Evolutionary conservation across 139 green algal species (phyloP).

Genomic region (Asterochloris erici): DNA sequence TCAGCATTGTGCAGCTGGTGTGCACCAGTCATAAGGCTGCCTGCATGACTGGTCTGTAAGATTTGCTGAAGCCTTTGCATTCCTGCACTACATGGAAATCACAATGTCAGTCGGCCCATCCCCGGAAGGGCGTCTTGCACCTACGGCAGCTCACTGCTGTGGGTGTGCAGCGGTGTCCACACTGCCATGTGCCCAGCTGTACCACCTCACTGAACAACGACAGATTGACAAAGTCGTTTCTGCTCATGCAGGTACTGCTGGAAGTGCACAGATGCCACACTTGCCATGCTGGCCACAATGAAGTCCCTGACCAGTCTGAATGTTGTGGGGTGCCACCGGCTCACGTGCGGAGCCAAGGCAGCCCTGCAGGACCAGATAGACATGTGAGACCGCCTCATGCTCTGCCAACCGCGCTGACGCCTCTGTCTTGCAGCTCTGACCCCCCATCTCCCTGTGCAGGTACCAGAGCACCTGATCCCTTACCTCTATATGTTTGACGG

Average conservation of each 20-base stretch:
- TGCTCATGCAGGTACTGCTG: conserved; percentile 7
- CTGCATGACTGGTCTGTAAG: too few species aligned
- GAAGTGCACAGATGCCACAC: conserved; percentile 10
- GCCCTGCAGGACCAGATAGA: too few species aligned
- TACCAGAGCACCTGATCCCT: too few species aligned
- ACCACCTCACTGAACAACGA: background rate
- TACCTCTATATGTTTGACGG: too few species aligned
- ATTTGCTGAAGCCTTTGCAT: too few species aligned
- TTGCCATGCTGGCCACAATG: conserved; percentile 9
- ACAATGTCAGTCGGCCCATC: background rate
- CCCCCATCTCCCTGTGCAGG: too few species aligned
- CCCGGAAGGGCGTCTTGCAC: background rate
- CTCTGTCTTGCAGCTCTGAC: too few species aligned
- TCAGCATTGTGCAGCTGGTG: conserved; percentile 15
- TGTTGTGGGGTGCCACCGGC: too few species aligned
- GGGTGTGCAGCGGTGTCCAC: background rate
- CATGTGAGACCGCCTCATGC: too few species aligned
- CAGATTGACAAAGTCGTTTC: background rate
- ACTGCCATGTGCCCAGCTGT: background rate
- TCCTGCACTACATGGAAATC: background rate
- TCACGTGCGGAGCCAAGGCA: too few species aligned
- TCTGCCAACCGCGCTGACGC: too few species aligned
- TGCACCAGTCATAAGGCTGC: too few species aligned
- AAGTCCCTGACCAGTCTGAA: background rate
- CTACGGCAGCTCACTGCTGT: background rate